Conservation (phyloP, 2,329 filamentous ascomycete species). For the Monilinia polystroma region DNA sequence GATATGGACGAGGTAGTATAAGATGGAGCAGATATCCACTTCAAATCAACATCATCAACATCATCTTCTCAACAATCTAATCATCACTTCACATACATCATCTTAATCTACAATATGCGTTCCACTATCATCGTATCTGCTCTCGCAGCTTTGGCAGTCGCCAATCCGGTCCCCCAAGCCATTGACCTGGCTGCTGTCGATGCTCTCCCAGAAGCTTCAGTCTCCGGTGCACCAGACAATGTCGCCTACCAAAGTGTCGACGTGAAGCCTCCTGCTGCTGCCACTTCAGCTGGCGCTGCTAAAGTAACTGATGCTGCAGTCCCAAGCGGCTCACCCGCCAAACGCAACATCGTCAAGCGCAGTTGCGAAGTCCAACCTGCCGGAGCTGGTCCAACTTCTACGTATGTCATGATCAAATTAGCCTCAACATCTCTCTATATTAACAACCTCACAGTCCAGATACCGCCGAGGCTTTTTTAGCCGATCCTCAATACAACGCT, state of each 20-base stretch:
- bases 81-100: neutral
- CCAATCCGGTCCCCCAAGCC: slow-evolving; percentile 38
- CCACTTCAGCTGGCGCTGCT: neutral
- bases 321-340: neutral
- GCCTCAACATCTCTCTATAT: accelerated
- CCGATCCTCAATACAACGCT: neutral
- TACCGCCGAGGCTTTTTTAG: slow-evolving; percentile 4
- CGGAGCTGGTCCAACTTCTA: slow-evolving; percentile 6
- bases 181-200: slow-evolving; percentile 43
- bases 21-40: neutral
- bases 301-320: neutral
- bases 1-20: slow-evolving; percentile 9
- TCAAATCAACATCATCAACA: neutral
- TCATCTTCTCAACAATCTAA: neutral
- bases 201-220: slow-evolving; percentile 38
- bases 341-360: neutral
- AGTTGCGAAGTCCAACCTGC: neutral
- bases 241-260: neutral
- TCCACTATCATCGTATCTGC: slow-evolving; percentile 28
- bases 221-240: slow-evolving; percentile 37
- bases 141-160: slow-evolving; percentile 31
- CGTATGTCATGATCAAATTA: neutral
- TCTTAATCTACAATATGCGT: slow-evolving; percentile 25
- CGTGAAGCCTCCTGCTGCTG: neutral
- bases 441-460: slow-evolving; percentile 12